These are phyloP conservation scores for Zymoseptoria pseudotritici DNA, from an alignment of 2,329 filamentous ascomycete genomes.

Conservation along the genomic window DNA sequence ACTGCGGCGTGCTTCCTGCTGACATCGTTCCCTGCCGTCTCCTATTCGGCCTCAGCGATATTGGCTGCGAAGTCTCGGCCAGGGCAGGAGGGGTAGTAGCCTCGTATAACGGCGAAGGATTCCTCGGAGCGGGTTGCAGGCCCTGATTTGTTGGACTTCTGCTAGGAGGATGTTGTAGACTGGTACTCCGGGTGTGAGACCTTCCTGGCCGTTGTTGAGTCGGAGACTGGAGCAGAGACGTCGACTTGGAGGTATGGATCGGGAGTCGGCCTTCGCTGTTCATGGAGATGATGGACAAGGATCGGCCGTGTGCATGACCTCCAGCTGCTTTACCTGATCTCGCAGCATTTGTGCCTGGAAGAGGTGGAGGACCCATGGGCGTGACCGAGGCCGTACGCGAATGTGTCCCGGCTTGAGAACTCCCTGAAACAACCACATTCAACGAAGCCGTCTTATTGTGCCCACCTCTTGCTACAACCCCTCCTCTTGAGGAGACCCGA, in stretches of 20 bases:
- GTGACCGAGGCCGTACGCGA: not conserved
- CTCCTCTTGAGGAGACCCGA: constrained; percentile 12
- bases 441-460: constrained; percentile 64
- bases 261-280: constrained; percentile 33
- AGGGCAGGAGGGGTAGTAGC: constrained; percentile 30
- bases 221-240: not conserved
- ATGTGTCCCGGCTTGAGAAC: not conserved
- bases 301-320: constrained; percentile 34
- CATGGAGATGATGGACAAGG: constrained; percentile 44
- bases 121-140: constrained; percentile 20
- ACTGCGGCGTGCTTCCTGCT: constrained; percentile 25
- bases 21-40: constrained; percentile 25
- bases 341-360: constrained; percentile 31
- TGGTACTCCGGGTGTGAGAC: constrained; percentile 70
- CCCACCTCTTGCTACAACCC: constrained; percentile 31
- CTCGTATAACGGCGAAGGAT: constrained; percentile 37
- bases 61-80: constrained; percentile 7
- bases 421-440: constrained; percentile 27
- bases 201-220: constrained; percentile 44
- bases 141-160: not conserved
- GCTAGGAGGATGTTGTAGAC: constrained; percentile 63
- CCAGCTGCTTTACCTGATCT: constrained; percentile 31
- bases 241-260: not conserved
- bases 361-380: not conserved
- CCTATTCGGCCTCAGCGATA: constrained; percentile 18